Base-by-base conservation (phyloP, 23 red algal species). In the Cyanidiococcus yangmingshanensis region DNA sequence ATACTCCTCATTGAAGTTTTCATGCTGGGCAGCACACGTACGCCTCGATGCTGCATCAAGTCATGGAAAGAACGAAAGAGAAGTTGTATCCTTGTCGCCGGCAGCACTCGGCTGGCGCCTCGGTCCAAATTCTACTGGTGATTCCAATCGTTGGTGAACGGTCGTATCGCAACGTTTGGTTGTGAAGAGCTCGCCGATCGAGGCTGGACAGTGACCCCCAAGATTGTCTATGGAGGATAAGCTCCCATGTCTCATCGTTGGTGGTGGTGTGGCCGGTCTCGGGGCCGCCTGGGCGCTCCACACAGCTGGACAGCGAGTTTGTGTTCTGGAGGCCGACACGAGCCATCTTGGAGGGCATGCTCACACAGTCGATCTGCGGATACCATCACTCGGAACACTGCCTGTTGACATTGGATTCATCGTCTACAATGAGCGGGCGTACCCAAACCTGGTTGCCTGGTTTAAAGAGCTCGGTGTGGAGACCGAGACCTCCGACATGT, bases 341-440 rank as follows among this genome's bases (percentile, higher is more conserved):
- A 50, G 12, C 16, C 63, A 77, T 30, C 36, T 90, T 27, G 94
- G 94, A 16, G 94, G 94, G 32, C 88, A 98, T 76, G 94, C 94
- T 0, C 51, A 88, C 71, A 89, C 87, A 15, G 35, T 90, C 41
- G 79, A 83, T 37, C 15, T 96, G 37, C 58, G 40, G 15, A 40
- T 77, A 35, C 40, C 17, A 74, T 1, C 21, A 38, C 2, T 31
- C 25, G 31, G 31, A 18, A 21, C 12, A 15, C 40, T 38, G 34
- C 32, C 57, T 50, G 2, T 38, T 2, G 37, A 37, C 39, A 67
- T 76, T 27, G 80, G 94, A 36, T 98, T 98, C 75, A 91, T 98
- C 59, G 94, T 98, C 0, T 98, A 89, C 76, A 98, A 98, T 59
- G 77, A 82, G 21, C n/a, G 57, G 25, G 91, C 94, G 18, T 98